Percentiles rank a stretch among this genome's conserved stretches.
These are phyloP conservation scores for Solanum neorickii DNA, from an alignment of 257 asterid genomes.

Conservation along the genomic window DNA sequence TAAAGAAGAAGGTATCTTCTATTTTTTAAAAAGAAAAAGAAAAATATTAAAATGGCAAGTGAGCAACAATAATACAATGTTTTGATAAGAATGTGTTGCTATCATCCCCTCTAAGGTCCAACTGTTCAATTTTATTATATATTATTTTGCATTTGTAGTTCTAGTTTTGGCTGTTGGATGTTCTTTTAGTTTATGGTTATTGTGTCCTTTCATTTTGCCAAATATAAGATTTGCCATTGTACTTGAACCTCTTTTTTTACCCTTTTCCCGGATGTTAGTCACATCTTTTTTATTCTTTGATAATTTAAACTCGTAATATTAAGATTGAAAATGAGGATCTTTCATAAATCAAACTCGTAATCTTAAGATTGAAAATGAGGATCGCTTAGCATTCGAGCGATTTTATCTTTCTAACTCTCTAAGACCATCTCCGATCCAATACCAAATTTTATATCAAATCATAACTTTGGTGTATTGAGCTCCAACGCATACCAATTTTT, in stretches of 20 bases:
- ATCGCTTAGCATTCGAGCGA: too few relatives aligned
- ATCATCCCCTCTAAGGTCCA: background rate
- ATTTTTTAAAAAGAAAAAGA: too few relatives aligned
- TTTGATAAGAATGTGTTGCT: background rate
- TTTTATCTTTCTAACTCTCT: fast-evolving
- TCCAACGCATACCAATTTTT: too few relatives aligned
- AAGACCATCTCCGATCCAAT: too few relatives aligned
- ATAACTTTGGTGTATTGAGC: too few relatives aligned
- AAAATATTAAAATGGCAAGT: background rate
- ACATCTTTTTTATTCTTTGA: too few relatives aligned
- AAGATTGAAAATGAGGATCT: too few relatives aligned
- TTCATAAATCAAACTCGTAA: too few relatives aligned
- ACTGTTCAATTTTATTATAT: background rate
- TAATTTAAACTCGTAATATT: too few relatives aligned
- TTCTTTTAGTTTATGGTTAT: background rate
- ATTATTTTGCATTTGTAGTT: background rate
- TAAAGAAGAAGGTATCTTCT: background rate
- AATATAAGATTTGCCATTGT: background rate
- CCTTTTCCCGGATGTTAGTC: too few relatives aligned
- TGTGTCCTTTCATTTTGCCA: background rate
- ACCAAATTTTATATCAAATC: too few relatives aligned
- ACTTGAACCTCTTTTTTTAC: background rate
- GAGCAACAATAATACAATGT: background rate
- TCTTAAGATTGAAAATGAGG: too few relatives aligned
- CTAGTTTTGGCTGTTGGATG: background rate